phyloP scores from a whole-genome alignment of 2,329 filamentous ascomycete genomes.

The Aspergillus oerlinghausenensis region DNA sequence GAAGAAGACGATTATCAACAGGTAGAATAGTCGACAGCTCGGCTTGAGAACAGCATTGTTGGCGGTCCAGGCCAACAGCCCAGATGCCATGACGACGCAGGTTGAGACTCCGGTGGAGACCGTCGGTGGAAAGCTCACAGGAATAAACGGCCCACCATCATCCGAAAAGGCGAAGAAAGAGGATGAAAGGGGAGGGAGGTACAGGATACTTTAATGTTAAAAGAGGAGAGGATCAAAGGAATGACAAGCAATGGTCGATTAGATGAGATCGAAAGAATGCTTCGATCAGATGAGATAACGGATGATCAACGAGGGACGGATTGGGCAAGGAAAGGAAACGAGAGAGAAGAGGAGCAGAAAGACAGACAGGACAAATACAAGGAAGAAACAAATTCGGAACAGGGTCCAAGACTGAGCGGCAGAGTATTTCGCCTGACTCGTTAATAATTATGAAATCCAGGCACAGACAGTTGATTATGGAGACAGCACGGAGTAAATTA shows the following conservation, averaged over 20 bases:
- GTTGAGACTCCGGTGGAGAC: constrained; percentile 11
- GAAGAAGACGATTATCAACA: constrained; percentile 3
- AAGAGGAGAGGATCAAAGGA: background rate
- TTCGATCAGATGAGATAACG: background rate
- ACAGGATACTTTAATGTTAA: background rate
- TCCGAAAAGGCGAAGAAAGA: constrained; percentile 1
- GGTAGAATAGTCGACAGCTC: constrained; percentile 2
- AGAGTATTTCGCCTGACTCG: background rate
- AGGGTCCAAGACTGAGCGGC: background rate
- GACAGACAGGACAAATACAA: background rate
- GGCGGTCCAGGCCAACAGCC: constrained; percentile 8
- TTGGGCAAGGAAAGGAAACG: background rate
- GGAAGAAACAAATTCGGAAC: background rate
- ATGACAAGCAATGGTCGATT: background rate
- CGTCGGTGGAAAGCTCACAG: constrained; percentile 8
- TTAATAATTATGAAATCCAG: background rate
- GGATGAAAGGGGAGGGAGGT: background rate
- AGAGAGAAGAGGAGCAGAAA: background rate
- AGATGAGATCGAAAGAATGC: background rate
- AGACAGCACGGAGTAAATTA: background rate
- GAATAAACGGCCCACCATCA: constrained; percentile 13
- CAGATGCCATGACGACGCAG: constrained; percentile 10
- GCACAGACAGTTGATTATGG: background rate
- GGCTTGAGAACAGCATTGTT: constrained; percentile 2
- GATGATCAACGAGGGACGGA: background rate